Base-by-base conservation (phyloP, 768 basidiomycete genomes). In the Epithele typhae region DNA sequence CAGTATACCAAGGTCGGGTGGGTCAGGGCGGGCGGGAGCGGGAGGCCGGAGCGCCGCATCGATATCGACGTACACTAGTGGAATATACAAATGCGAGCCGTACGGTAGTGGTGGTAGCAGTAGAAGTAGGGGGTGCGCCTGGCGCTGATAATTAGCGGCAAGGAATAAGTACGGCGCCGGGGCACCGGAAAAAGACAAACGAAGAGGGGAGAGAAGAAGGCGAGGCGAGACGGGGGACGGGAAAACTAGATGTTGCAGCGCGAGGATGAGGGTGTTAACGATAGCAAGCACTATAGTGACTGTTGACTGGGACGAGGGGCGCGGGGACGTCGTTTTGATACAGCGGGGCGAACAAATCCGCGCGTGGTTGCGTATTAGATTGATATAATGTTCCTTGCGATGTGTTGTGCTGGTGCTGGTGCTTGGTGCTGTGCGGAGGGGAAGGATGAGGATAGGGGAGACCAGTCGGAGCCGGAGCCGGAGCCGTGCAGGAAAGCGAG, bases 271-370 rank as follows among this genome's bases (percentile, higher is more conserved):
- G 44, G 34, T 37, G 45, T 46, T 46, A 46, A 47, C 45, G 42
- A 47, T 47, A 51, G 41, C 50, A 43, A 51, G 45, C 49, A 51
- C 33, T 46, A 43, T 40, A 25, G 36, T 37, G 44, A 33, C 23
- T 18, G 30, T 25, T 43, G 32, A 35, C 23, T 11, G 37, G 27
- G 19, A 34, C 22, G 27, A 23, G 30, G 36, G n/a, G 43, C 18
- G 19, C 23, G 42, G 38, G 40, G 25, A 48, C 19, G 50, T 46
- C 50, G 32, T 46, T 51, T 51, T 46, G 50, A 51, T 51, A 51
- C 50, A 51, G 50, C 43, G 45, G 40, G 34, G 49, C 12, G 35
- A 19, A 36, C 35, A 14, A 17, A n/a, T 36, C 35, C 35, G 35
- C 35, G 9, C 30, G 18, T 6, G 7, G 35, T 36, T 30, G 27